Conservation (phyloP, 139 green algal genomes). For the Chlamydomonas sp. region DNA sequence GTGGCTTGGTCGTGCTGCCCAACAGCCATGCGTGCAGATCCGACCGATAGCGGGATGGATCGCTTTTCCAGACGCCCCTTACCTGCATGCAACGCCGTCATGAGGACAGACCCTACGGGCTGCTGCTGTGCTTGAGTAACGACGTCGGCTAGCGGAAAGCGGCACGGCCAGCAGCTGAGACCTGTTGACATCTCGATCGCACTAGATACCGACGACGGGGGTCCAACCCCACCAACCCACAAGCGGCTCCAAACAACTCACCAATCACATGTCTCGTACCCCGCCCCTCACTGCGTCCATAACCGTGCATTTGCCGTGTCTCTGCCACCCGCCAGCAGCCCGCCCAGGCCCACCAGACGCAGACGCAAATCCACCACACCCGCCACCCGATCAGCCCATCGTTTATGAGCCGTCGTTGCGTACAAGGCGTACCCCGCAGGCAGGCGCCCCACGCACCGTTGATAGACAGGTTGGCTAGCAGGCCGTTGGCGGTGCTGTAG, state of each 20-base stretch:
- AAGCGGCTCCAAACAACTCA: too few species aligned
- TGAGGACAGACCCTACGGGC: background rate
- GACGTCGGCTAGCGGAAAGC: too few species aligned
- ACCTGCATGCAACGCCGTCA: background rate
- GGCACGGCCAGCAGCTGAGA: too few species aligned
- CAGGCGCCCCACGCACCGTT: background rate
- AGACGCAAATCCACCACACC: background rate
- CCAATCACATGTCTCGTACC: too few species aligned
- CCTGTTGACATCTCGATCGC: too few species aligned
- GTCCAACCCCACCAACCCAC: too few species aligned
- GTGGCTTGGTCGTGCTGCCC: background rate
- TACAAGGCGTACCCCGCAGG: background rate
- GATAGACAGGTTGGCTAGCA: constrained; percentile 28
- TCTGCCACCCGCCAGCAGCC: background rate
- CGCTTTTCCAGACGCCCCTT: background rate
- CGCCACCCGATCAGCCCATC: too few species aligned
- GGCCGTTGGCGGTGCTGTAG: background rate
- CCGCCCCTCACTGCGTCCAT: too few species aligned
- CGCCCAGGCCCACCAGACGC: background rate
- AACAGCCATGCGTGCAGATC: background rate
- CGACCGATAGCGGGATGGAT: background rate
- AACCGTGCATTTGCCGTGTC: background rate
- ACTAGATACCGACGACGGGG: too few species aligned
- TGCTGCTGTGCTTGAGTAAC: background rate
- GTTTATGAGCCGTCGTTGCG: too few species aligned